Conservation (phyloP, 2,329 filamentous ascomycete species). For the Ophiostoma ips region DNA sequence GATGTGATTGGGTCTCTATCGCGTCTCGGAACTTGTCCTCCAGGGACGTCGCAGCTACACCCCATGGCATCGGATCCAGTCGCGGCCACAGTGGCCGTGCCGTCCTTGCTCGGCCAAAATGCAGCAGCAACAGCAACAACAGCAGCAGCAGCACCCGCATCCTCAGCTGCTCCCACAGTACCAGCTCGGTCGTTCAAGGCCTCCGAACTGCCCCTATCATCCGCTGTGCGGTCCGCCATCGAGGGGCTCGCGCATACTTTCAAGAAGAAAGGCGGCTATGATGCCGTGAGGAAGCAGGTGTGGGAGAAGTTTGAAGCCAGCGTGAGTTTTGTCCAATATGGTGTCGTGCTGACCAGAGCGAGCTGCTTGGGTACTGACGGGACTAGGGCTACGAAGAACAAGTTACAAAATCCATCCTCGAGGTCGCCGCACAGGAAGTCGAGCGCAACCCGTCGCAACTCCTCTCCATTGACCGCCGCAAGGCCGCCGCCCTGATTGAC, state of each 20-base stretch:
- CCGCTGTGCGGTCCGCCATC: conserved; percentile 58
- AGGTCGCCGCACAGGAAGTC: conserved; percentile 59
- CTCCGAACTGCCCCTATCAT: conserved; percentile 60
- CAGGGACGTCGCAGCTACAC: no score
- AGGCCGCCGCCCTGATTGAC: conserved; percentile 63
- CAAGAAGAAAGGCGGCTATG: conserved; percentile 78
- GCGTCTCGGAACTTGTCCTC: no score
- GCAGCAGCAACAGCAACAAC: background rate
- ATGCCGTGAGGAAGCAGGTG: conserved; percentile 60
- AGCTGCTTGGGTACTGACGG: background rate
- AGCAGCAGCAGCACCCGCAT: background rate
- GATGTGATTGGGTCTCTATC: no score
- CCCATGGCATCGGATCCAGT: no score
- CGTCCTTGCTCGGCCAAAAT: background rate
- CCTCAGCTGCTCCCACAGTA: background rate
- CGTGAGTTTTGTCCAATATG: no score
- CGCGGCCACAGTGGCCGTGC: background rate
- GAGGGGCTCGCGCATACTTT: conserved; percentile 66
- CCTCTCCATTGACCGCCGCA: conserved; percentile 57
- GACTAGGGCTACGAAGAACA: conserved; percentile 55
- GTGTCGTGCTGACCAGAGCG: no score
- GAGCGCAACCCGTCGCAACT: conserved; percentile 60
- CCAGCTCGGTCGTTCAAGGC: conserved; percentile 39
- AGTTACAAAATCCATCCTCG: conserved; percentile 51
- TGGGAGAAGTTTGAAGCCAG: conserved; percentile 62